These are phyloP conservation scores for Glomus cerebriforme DNA, from an alignment of 192 early-diverging fungal genomes.

Conservation along the genomic window DNA sequence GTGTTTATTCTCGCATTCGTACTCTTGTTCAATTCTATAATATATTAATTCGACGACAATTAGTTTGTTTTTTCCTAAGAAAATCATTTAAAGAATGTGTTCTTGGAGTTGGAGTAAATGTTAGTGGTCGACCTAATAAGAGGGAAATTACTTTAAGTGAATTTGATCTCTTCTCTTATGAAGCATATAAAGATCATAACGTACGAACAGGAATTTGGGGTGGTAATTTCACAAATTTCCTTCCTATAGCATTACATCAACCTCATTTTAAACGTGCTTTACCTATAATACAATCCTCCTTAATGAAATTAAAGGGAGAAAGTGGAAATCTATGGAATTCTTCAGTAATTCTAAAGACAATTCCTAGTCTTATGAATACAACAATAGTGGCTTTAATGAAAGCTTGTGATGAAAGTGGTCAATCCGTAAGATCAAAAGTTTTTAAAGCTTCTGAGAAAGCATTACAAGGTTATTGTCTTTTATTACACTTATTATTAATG, in stretches of 20 bases:
- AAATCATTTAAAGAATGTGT: not conserved
- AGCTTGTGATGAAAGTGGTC: constrained; percentile 5
- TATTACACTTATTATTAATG: not conserved
- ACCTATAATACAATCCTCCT: constrained; percentile 4
- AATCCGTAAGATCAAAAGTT: not conserved
- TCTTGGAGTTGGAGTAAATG: constrained; percentile 4
- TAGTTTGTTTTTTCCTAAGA: constrained; percentile 7
- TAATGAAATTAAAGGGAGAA: not conserved
- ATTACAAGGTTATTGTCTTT: constrained; percentile 23
- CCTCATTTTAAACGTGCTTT: not conserved
- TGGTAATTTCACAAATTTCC: not conserved
- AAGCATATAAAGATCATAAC: not conserved
- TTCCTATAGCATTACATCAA: not conserved
- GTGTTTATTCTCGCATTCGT: not conserved
- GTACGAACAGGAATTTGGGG: constrained; percentile 18
- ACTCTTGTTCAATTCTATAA: not conserved
- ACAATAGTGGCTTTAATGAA: constrained; percentile 12
- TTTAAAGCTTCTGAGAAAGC: constrained; percentile 18
- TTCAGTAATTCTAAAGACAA: not conserved
- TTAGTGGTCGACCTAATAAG: not conserved
- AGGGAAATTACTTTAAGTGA: not conserved
- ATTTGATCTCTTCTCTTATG: constrained; percentile 17
- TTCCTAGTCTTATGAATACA: constrained; percentile 9
- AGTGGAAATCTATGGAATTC: not conserved
- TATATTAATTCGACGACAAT: constrained; percentile 14